Evolutionary conservation across 768 basidiomycete species (phyloP).

Genomic region (Cystofilobasidium macerans): DNA sequence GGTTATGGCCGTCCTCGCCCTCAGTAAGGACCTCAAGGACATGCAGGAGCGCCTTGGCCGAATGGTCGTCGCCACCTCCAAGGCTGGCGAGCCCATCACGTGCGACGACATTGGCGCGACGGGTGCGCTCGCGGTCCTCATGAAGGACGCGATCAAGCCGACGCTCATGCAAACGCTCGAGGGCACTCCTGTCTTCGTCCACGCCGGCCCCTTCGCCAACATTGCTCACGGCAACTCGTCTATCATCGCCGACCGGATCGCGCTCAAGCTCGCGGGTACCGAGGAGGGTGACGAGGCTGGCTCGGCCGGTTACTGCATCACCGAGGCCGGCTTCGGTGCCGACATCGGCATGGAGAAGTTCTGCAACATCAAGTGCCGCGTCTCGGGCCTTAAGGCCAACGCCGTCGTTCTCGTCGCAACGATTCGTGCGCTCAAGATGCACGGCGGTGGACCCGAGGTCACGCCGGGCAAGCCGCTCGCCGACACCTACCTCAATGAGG

Average conservation of each 20-base stretch:
- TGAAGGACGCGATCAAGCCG: constrained; percentile 99
- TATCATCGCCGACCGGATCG: constrained; percentile 92
- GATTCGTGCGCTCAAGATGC: constrained; percentile 97
- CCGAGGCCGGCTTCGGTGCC: constrained; percentile 96
- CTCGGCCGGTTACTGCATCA: constrained; percentile 85
- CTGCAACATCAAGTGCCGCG: constrained; percentile 97
- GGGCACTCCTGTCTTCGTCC: constrained; percentile 97
- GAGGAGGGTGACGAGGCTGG: constrained; percentile 77
- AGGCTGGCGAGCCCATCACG: constrained; percentile 79
- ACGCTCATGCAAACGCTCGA: constrained; percentile 98
- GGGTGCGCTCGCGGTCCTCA: constrained; percentile 86
- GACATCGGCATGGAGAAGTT: constrained; percentile 82
- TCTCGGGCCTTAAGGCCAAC: constrained; percentile 83
- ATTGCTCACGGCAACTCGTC: constrained; percentile 97
- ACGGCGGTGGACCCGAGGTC: constrained; percentile 93
- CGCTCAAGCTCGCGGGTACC: constrained; percentile 89
- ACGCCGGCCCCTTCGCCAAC: constrained; percentile 97
- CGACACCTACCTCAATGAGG: constrained; percentile 87
- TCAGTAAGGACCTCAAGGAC: constrained; percentile 75
- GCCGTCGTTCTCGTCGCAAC: constrained; percentile 94
- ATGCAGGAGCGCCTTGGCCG: constrained; percentile 85
- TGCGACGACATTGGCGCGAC: constrained; percentile 93
- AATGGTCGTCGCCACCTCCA: constrained; percentile 95
- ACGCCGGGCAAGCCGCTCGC: constrained; percentile 88
- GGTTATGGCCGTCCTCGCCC: constrained; percentile 92